Base-by-base conservation (phyloP, 139 green algal species). In the Haematococcus lacustris region DNA sequence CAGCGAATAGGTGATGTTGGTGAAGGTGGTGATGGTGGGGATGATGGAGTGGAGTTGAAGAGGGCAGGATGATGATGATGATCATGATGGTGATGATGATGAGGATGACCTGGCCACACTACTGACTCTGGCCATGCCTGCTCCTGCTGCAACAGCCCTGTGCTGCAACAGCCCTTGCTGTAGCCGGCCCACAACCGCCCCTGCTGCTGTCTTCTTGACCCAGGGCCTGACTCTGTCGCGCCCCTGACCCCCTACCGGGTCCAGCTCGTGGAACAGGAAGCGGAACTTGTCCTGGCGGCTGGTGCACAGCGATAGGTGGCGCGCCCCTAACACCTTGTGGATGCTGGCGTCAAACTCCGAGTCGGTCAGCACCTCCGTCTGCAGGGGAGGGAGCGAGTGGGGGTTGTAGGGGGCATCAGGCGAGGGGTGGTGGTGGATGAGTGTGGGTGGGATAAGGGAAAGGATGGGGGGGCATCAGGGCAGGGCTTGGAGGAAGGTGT, bases 231-330 rank as follows among this genome's bases (percentile, higher is more conserved):
- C n/a, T n/a, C n/a, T n/a, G n/a, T n/a, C n/a, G n/a, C n/a, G n/a
- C n/a, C n/a, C n/a, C n/a, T n/a, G n/a, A n/a, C n/a, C n/a, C 32
- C 73, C 38, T 51, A 76, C 75, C 64, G 65, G 40, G 51, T 80
- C 75, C 64, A 80, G 34, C 35, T 70, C 70, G 39, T 73, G 64
- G 70, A 75, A 80, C n/a, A 80, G 70, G 53, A 76, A 80, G 21
- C 69, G 39, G 51, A 80, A 62, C 64, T 80, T 80, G 70, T 80
- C 75, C 0, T 38, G 33, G 26, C 75, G 50, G 28, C 38, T 76
- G 65, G 40, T 61, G 75, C 75, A 80, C 64, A 76, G 74, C 7
- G 70, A 53, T 43, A 73, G 73, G 39, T 80, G 32, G 39, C 51
- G 61, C 40, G 75, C 51, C 7, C 67, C 67, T 32, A 72, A 25